Base-by-base conservation (phyloP, 2,329 filamentous ascomycete genomes). In the Fusarium cyanostomum region DNA sequence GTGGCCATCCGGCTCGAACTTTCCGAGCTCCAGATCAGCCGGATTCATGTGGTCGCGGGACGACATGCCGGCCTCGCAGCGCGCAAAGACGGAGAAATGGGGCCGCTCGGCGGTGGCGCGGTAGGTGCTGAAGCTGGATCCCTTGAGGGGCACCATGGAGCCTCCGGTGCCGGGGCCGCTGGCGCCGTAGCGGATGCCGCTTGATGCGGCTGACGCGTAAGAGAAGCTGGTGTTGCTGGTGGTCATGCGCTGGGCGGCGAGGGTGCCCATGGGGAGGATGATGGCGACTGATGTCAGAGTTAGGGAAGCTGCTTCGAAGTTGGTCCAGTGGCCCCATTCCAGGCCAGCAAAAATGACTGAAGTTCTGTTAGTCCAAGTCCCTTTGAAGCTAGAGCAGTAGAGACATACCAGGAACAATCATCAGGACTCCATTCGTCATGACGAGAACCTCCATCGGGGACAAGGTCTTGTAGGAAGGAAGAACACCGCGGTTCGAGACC, bases 381-480 rank as follows among this genome's bases (percentile, higher is more conserved):
- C 30, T 46, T 13, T 11, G 28, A 8, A 12, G 5, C 4, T 12
- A 13, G n/a, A 33, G 34, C 10, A 12, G 16, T 5, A 18, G 16
- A 26, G 13, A 72, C 77, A 42, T 72, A 85, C 84, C 80, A n/a
- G 84, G 84, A 9, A 85, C 71, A 13, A 85, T 64, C 84, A 86
- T 86, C 51, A 87, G 74, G 1, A 85, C 62, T 10, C 83, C 84
- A 33, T 86, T 86, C 44, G 82, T 83, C 66, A 85, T 81, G 46
- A 85, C 77, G 21, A 86, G 75, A 8, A 84, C 78, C 64, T 87
- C 84, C 77, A 86, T 82, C 6, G 82, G 78, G 0, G 74, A 81
- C 34, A 86, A 68, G 0, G 77, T 73, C 44, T 74, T 74, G 4
- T 77, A 72, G 1, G 73, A 74, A 1, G 79, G 79, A 1, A 86